Evolutionary conservation across 768 basidiomycete species (phyloP).

Genomic region (Amanita fuliginea): DNA sequence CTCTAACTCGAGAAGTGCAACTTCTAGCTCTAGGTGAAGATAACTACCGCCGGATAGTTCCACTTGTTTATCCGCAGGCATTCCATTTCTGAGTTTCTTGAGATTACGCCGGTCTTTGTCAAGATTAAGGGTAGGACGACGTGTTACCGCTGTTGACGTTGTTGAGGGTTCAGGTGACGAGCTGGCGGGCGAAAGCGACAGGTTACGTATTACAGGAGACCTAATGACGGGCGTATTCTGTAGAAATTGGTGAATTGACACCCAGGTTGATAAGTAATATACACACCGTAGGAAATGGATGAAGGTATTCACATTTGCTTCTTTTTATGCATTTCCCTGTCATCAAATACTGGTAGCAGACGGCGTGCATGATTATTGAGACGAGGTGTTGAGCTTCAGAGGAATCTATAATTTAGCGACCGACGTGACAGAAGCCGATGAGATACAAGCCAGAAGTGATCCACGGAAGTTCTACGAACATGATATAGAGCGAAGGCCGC

Average conservation of each 20-base stretch:
- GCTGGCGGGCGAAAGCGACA: background rate
- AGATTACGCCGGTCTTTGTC: no score
- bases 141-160: background rate
- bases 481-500: background rate
- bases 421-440: background rate
- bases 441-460: background rate
- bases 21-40: background rate
- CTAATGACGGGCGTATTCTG: background rate
- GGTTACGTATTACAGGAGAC: background rate
- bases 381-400: background rate
- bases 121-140: background rate
- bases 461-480: background rate
- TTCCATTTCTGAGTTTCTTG: background rate
- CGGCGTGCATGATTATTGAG: background rate
- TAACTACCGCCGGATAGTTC: background rate
- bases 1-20: background rate
- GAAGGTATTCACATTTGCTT: background rate
- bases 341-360: background rate
- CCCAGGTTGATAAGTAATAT: background rate
- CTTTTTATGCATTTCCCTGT: background rate
- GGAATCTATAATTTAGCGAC: background rate
- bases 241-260: background rate
- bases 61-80: background rate
- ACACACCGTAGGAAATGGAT: background rate
- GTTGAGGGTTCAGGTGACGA: background rate